Base-by-base conservation (phyloP, 768 basidiomycete species). In the Termitomyces sp. region DNA sequence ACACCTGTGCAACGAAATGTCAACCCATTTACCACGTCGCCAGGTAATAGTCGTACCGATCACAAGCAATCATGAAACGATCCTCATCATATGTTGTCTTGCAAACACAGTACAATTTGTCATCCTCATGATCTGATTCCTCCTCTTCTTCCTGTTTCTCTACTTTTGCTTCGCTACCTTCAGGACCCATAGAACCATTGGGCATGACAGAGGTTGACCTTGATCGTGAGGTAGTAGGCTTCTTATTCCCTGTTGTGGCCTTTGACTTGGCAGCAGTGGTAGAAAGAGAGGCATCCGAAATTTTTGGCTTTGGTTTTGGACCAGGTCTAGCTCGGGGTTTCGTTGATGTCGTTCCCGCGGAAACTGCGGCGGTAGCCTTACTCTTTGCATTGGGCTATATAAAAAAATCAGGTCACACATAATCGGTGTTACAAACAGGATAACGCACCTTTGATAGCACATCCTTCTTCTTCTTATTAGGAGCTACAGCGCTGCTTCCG, bases 61-160 rank as follows among this genome's bases (percentile, higher is more conserved):
- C 94, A 68, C 94, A 96, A 27, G 91, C 94, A 69, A 96, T 94
- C 94, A 96, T 96, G 60, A 88, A 81, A 52, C 83, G 79, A 67
- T 93, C 91, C 69, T 93, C 89, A 62, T 96, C 90, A 62, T 96
- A 95, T 63, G 78, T 82, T 22, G 88, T 91, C 72, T 90, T 85
- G 76, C 94, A 97, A 14, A 96, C 76, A 66, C 94, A 96, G 65
- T 96, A 96, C 51, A 94, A 71, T 70, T 88, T 86, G 65, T 89
- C 86, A 64, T 91, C 83, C 34, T 85, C 85, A 36, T 71, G 71
- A 44, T 73, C 74, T 42, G 74, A 75, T 5, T 81, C 78, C 39
- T 78, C 79, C 56, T 81, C 86, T 44, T 78, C 80, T 22, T 78
- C 74, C 55, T 79, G 74, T 55, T 73, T 74, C 53, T 79, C 78